Conservation (phyloP, 495 filamentous ascomycete genomes). For the Hyphodiscus hymeniophilus region DNA sequence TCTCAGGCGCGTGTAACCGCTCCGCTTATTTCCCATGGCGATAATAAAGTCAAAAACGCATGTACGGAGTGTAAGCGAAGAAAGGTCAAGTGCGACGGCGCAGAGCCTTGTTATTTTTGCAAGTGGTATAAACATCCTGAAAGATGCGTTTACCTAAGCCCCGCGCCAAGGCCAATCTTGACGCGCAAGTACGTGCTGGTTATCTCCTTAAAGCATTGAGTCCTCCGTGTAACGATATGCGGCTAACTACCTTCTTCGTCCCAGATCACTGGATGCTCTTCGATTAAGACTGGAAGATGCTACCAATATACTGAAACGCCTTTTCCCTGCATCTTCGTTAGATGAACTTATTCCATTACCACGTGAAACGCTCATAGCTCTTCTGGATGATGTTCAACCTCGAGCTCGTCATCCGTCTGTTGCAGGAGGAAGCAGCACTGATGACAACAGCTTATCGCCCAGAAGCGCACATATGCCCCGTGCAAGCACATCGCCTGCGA, state of each 20-base stretch:
- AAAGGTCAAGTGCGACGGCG: not conserved
- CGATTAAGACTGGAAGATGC: not conserved
- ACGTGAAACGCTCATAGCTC: not conserved
- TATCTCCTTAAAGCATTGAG: not conserved
- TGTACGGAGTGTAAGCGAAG: not conserved
- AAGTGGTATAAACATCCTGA: not conserved
- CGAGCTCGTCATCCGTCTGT: not conserved
- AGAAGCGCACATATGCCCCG: not conserved
- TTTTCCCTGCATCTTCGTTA: not conserved
- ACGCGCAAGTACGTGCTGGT: not conserved
- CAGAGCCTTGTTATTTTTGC: not conserved
- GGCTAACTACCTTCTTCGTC: not conserved
- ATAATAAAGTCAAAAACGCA: not conserved
- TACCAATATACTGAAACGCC: not conserved
- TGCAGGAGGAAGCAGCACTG: not conserved
- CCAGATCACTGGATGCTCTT: not conserved
- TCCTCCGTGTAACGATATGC: not conserved
- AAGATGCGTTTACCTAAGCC: not conserved
- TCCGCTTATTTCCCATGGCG: not conserved
- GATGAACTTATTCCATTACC: not conserved
- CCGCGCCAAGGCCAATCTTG: not conserved
- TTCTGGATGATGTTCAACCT: no score
- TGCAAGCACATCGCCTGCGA: not conserved
- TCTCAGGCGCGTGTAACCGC: not conserved
- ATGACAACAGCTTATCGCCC: not conserved